phyloP scores from a whole-genome alignment of 2,329 filamentous ascomycete genomes.

The Nemania serpens region DNA sequence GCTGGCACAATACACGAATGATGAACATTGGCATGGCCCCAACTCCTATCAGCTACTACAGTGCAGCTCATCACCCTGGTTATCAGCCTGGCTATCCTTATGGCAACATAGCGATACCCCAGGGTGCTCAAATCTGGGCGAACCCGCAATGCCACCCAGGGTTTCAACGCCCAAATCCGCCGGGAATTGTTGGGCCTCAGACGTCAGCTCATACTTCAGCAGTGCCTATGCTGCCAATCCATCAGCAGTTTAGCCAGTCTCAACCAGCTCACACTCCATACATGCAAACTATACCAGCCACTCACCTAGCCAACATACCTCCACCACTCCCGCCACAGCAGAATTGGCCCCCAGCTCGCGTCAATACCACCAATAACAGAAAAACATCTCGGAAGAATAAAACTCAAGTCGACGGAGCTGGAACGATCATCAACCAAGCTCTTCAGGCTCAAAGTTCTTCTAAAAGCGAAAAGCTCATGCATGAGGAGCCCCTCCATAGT shows the following conservation, averaged over 20 bases:
- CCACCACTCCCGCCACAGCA: slow-evolving; percentile 17
- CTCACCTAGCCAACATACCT: slow-evolving; percentile 6
- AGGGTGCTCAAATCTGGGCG: not conserved
- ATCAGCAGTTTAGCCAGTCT: slow-evolving; percentile 10
- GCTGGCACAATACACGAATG: slow-evolving; percentile 9
- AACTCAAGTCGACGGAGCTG: not conserved
- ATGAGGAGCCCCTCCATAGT: not conserved
- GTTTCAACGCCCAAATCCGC: slow-evolving; percentile 15
- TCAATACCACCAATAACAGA: not conserved
- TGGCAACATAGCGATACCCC: not conserved
- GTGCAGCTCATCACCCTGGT: not conserved
- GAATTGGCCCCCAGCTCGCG: not conserved
- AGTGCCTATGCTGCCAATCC: slow-evolving; percentile 15
- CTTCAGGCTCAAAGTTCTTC: not conserved
- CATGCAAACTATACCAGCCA: slow-evolving; percentile 11
- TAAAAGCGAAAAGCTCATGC: not conserved
- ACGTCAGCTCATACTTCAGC: not conserved
- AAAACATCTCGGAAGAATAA: not conserved
- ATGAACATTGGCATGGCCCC: not conserved
- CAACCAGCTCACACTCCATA: not conserved
- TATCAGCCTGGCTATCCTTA: slow-evolving; percentile 6
- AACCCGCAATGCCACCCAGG: slow-evolving; percentile 11
- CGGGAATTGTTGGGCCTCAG: slow-evolving; percentile 12
- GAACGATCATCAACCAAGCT: not conserved
- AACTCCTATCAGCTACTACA: not conserved